phyloP scores from a whole-genome alignment of 495 filamentous ascomycete species.

The Aspergillus baeticus region DNA sequence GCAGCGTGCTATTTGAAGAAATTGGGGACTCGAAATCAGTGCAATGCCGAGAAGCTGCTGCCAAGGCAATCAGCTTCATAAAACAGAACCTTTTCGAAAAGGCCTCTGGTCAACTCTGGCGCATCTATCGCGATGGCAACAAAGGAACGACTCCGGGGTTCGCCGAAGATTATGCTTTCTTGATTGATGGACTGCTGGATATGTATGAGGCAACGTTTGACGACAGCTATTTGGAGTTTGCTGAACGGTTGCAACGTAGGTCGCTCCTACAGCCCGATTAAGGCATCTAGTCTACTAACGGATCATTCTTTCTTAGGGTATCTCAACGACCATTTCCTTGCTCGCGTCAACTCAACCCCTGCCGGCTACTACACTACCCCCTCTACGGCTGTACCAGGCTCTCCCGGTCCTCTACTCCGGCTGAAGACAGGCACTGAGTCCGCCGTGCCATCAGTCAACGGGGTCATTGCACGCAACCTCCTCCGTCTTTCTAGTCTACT shows the following conservation, averaged over 20 bases:
- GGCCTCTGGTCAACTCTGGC: constrained; percentile 58
- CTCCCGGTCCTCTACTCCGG: constrained; percentile 76
- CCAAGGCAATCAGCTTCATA: constrained; percentile 73
- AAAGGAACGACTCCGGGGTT: constrained; percentile 72
- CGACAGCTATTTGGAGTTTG: constrained; percentile 75
- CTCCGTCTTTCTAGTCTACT: constrained; percentile 74
- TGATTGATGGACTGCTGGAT: constrained; percentile 80
- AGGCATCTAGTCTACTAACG: constrained; percentile 7
- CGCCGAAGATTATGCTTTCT: constrained; percentile 93
- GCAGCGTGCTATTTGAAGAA: constrained; percentile 61
- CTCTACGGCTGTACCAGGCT: constrained; percentile 58
- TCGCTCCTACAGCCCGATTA: not conserved
- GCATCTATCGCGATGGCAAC: constrained; percentile 72
- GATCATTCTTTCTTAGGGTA: constrained; percentile 46
- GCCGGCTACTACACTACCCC: constrained; percentile 90
- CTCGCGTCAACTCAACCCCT: constrained; percentile 39
- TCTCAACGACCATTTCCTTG: constrained; percentile 70
- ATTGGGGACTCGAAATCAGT: constrained; percentile 57
- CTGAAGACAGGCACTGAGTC: constrained; percentile 94
- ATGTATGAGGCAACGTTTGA: constrained; percentile 89
- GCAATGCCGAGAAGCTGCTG: constrained; percentile 62
- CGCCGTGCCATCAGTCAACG: constrained; percentile 85
- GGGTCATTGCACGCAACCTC: constrained; percentile 77
- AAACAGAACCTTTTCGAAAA: constrained; percentile 73
- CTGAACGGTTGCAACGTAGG: constrained; percentile 77